Conservation (phyloP, 768 basidiomycete species). For the Tremella fuciformis region DNA sequence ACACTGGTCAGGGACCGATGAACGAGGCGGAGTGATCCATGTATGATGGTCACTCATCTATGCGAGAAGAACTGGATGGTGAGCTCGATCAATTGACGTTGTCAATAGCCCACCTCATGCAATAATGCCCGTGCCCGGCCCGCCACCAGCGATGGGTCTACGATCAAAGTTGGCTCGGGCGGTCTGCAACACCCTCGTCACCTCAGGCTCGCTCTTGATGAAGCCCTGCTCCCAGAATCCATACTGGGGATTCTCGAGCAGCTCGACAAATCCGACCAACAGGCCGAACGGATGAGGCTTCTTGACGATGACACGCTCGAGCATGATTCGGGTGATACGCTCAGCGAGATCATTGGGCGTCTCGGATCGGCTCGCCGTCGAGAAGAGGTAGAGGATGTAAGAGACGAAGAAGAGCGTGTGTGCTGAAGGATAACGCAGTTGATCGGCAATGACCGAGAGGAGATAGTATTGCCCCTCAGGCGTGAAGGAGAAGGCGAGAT, state of each 20-base stretch:
- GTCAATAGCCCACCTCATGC: not conserved
- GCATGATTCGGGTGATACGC: constrained; percentile 61
- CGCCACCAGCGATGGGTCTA: too few relatives aligned
- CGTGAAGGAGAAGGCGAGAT: constrained; percentile 78
- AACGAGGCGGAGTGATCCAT: constrained; percentile 3
- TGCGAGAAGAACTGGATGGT: not conserved
- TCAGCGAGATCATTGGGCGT: constrained; percentile 60
- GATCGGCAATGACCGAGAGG: constrained; percentile 85
- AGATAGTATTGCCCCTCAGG: constrained; percentile 95
- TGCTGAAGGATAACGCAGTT: constrained; percentile 94
- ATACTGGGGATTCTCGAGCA: constrained; percentile 66
- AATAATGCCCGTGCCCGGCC: too few relatives aligned
- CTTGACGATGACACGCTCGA: constrained; percentile 90
- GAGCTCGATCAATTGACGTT: not conserved
- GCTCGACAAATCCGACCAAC: constrained; percentile 85
- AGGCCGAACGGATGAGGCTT: constrained; percentile 97
- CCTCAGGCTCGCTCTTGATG: constrained; percentile 45
- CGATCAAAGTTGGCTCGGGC: constrained; percentile 2
- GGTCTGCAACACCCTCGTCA: constrained; percentile 30
- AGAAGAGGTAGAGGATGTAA: constrained; percentile 80
- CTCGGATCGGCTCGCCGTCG: constrained; percentile 35
- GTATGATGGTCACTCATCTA: not conserved
- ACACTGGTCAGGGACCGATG: not conserved
- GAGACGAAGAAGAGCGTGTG: constrained; percentile 99
- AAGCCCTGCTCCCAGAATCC: constrained; percentile 51